Conservation (phyloP, 768 basidiomycete species). For the Mycena olivaceomarginata region DNA sequence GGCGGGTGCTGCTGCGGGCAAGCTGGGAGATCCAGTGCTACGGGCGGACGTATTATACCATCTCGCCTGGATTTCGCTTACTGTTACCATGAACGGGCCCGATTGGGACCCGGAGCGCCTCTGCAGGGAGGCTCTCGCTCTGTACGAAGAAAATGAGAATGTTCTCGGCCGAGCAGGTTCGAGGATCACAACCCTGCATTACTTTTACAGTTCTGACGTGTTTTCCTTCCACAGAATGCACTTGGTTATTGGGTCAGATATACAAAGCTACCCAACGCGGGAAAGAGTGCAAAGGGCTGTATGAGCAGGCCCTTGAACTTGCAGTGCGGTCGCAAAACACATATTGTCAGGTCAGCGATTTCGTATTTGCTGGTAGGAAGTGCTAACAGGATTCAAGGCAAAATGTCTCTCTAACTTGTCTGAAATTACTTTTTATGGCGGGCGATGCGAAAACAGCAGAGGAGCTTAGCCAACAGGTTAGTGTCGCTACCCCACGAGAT, state of each 20-base stretch:
- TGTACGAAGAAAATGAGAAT: slow-evolving; percentile 40
- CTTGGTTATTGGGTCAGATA: slow-evolving; percentile 42
- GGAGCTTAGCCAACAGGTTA: slow-evolving; percentile 34
- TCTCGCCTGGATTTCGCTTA: slow-evolving; percentile 32
- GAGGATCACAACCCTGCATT: background rate
- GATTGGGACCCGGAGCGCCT: slow-evolving; percentile 36
- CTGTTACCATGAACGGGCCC: background rate
- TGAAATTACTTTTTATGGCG: slow-evolving; percentile 39
- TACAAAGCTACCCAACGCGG: slow-evolving; percentile 38
- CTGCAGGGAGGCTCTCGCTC: slow-evolving; percentile 39
- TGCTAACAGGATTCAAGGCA: slow-evolving; percentile 17
- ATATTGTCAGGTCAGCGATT: slow-evolving; percentile 35
- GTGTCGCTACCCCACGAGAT: background rate
- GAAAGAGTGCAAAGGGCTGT: slow-evolving; percentile 39
- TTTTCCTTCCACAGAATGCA: slow-evolving; percentile 35
- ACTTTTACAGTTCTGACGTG: background rate
- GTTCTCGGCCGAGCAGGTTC: slow-evolving; percentile 40
- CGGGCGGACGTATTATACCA: slow-evolving; percentile 44
- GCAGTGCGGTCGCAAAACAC: slow-evolving; percentile 36
- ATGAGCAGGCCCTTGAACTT: slow-evolving; percentile 39
- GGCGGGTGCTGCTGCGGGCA: slow-evolving; percentile 32
- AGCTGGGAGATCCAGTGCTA: slow-evolving; percentile 33
- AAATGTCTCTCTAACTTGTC: slow-evolving; percentile 43
- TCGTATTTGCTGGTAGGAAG: background rate
- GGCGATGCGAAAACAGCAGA: slow-evolving; percentile 36